A percentile compares a stretch with the other conserved stretches of the same genome.
Conservation (phyloP, 2,329 filamentous ascomycete species). For the Cytospora piceicola region DNA sequence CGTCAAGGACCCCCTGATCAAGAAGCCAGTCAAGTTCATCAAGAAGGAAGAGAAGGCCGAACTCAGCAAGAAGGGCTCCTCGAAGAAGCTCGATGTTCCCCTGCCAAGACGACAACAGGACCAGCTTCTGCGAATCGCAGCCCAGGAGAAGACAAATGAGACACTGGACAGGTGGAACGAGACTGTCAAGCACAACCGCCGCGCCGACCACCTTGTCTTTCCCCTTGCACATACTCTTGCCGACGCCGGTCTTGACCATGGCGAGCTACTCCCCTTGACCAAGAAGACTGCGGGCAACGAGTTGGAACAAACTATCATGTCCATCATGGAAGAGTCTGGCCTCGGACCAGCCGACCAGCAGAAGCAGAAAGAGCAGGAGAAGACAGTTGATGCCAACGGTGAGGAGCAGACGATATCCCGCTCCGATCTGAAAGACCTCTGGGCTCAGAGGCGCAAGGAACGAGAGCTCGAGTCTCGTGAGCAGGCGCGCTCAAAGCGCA, state of each 20-base stretch:
- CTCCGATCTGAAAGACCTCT: conserved; percentile 70
- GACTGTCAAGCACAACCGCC: conserved; percentile 90
- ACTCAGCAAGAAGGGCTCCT: conserved; percentile 57
- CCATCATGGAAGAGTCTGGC: conserved; percentile 88
- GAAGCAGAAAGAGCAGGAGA: conserved; percentile 60
- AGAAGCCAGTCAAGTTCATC: conserved; percentile 78
- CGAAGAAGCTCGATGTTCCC: conserved; percentile 78
- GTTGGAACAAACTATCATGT: conserved; percentile 82
- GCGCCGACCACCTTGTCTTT: conserved; percentile 88
- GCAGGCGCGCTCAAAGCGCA: conserved; percentile 83
- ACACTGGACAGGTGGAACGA: conserved; percentile 90
- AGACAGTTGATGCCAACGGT: conserved; percentile 66
- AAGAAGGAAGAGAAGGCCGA: conserved; percentile 60
- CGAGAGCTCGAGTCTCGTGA: conserved; percentile 88
- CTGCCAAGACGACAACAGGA: conserved; percentile 86
- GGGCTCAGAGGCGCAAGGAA: conserved; percentile 75
- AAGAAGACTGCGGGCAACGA: conserved; percentile 72
- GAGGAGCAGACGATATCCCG: conserved; percentile 71
- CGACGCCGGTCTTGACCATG: conserved; percentile 61
- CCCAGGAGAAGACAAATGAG: conserved; percentile 90
- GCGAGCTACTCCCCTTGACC: conserved; percentile 67
- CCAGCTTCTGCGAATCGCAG: conserved; percentile 76
- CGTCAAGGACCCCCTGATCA: conserved; percentile 74
- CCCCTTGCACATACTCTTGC: conserved; percentile 76
- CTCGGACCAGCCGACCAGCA: conserved; percentile 57